Evolutionary conservation across 2,329 filamentous ascomycete species (phyloP).

Genomic region (Cladophialophora exuberans): DNA sequence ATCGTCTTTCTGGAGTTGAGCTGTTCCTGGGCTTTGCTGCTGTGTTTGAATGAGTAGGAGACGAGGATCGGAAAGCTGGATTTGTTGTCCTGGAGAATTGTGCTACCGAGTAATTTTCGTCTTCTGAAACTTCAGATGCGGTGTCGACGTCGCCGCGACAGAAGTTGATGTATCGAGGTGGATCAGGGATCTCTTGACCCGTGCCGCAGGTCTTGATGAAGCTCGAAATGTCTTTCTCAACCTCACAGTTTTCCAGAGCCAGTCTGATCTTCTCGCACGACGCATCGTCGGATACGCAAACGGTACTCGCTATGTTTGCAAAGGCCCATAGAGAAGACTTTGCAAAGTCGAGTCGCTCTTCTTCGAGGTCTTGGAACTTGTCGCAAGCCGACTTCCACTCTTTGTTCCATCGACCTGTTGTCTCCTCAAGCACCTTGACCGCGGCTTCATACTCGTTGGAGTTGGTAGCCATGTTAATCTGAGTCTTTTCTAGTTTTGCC

Average conservation of each 20-base stretch:
- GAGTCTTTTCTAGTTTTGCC: conserved; percentile 96
- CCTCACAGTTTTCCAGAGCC: conserved; percentile 91
- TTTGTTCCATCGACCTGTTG: conserved; percentile 91
- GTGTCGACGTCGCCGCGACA: conserved; percentile 86
- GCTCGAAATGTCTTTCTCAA: conserved; percentile 86
- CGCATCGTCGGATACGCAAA: conserved; percentile 95
- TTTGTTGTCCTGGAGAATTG: conserved; percentile 96
- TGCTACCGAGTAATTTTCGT: conserved; percentile 92
- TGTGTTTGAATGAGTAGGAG: conserved; percentile 89
- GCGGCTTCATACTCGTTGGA: conserved; percentile 93
- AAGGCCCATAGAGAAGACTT: conserved; percentile 99
- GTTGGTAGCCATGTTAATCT: conserved; percentile 87
- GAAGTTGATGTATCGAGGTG: conserved; percentile 98
- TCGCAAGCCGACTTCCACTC: conserved; percentile 98
- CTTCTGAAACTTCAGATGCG: conserved; percentile 80
- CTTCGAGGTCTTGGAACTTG: conserved; percentile 98
- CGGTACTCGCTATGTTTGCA: conserved; percentile 94
- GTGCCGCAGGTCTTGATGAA: conserved; percentile 92
- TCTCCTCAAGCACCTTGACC: conserved; percentile 92
- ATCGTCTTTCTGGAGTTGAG: conserved; percentile 10
- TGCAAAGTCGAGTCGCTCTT: conserved; percentile 93
- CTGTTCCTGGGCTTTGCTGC: conserved; percentile 50
- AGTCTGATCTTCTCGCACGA: conserved; percentile 96
- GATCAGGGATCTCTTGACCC: conserved; percentile 94
- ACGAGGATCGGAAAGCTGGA: conserved; percentile 92